Base-by-base conservation (phyloP, 148 eudicot species). In the Rhododendron ferrugineum region DNA sequence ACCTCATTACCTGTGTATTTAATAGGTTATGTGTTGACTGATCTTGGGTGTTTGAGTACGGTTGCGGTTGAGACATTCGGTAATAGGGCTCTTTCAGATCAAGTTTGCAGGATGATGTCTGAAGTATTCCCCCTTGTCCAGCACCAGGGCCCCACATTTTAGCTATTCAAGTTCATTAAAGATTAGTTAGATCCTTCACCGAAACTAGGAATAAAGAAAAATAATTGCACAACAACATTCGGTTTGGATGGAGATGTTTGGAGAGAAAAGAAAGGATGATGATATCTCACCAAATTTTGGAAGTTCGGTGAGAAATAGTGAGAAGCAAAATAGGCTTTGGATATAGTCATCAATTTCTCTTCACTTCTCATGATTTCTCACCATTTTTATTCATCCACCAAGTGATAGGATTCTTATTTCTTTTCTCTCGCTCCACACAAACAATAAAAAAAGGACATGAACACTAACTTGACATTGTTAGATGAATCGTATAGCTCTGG, bases 51-150 rank as follows among this genome's bases (percentile, higher is more conserved):
- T 85, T 62, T 23, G 94, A 79, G 79, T 91, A 94, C 80, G 93
- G 93, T 89, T 92, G 98, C 3, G 98, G 96, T 89, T 97, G 99
- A 86, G 99, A 97, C 99, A 97, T 93, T 86, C 99, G 89, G 84
- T 97, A 97, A 86, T 97, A 97, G 26, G 99, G 99, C 87, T 97
- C 99, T 87, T 97, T 97, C 34, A 97, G 95, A 86, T 97, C 99
- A 87, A 97, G 85, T 85, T 92, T 97, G 34, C 98, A 95, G n/a
- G 93, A 90, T 30, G 98, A 95, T 30, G 98, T 92, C 88, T 97
- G 98, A 83, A 97, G 92, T 75, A 93, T 87, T 78, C 92, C 98
- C 86, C 98, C 99, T 91, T 89, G 94, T 83, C 89, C 98, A 88
- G 96, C 98, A 74, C 98, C 99, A 88, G 93, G 93, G 74, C 98